Evolutionary conservation across 305 asterid genomes (phyloP).

Genomic region (Withania somnifera): DNA sequence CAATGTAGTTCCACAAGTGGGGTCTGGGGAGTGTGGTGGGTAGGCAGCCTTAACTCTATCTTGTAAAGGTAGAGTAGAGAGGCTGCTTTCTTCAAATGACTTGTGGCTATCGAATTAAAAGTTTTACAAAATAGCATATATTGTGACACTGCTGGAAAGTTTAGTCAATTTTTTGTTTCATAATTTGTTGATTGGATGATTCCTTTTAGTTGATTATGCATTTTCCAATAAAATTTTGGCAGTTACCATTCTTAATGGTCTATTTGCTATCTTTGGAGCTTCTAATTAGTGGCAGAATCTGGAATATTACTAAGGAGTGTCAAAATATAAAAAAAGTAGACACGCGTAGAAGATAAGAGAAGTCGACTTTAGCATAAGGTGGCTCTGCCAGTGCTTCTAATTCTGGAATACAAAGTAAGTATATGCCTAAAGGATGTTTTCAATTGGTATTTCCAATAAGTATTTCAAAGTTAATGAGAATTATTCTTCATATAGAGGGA

Average conservation of each 20-base stretch:
- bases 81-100: background rate
- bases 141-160: background rate
- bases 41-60: no score
- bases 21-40: no score
- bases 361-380: no score
- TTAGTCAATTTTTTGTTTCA: background rate
- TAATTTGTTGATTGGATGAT: background rate
- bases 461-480: background rate
- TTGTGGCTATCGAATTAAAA: background rate
- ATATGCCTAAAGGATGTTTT: background rate
- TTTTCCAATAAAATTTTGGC: background rate
- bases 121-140: background rate
- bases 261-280: background rate
- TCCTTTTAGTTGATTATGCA: background rate
- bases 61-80: no score
- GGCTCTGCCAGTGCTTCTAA: no score
- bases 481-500: background rate
- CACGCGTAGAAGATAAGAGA: no score
- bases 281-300: no score
- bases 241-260: background rate
- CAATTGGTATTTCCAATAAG: background rate
- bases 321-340: no score
- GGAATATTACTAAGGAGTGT: no score
- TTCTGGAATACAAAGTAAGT: no score
- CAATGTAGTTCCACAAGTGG: no score